Percentiles rank a stretch among this genome's conserved stretches.
These are phyloP conservation scores for Prunus kanzakura DNA, from an alignment of 306 rosid species.

Conservation along the genomic window DNA sequence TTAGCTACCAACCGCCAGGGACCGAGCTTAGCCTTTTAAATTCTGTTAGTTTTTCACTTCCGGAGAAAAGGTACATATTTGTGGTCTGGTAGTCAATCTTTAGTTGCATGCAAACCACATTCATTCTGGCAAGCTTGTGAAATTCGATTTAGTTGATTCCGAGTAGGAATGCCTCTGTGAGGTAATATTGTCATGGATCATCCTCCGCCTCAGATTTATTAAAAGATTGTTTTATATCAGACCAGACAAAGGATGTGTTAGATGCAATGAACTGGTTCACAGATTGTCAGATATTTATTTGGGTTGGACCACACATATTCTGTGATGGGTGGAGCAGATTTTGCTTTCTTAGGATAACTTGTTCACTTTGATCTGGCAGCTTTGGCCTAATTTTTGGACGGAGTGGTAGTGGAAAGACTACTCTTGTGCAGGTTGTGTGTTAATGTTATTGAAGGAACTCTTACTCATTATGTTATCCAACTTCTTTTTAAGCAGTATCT, in stretches of 20 bases:
- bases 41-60: slow-evolving; percentile 71
- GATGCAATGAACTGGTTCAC: background rate
- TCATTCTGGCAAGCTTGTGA: no score
- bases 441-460: background rate
- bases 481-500: background rate
- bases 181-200: no score
- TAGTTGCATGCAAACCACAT: background rate
- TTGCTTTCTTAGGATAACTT: slow-evolving; percentile 13
- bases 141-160: no score
- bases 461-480: background rate
- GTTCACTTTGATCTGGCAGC: slow-evolving; percentile 45
- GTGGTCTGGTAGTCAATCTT: background rate
- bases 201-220: no score
- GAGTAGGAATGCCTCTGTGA: no score
- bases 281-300: no score
- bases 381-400: slow-evolving; percentile 83
- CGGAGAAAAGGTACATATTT: slow-evolving; percentile 59
- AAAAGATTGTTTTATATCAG: no score
- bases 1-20: slow-evolving; percentile 85
- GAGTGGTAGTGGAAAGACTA: slow-evolving; percentile 96
- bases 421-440: slow-evolving; percentile 71
- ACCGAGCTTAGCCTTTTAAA: slow-evolving; percentile 66
- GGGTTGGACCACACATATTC: background rate
- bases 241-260: no score
- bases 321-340: slow-evolving; percentile 1